Base-by-base conservation (phyloP, 306 rosid genomes). In the Glycine latifolia region DNA sequence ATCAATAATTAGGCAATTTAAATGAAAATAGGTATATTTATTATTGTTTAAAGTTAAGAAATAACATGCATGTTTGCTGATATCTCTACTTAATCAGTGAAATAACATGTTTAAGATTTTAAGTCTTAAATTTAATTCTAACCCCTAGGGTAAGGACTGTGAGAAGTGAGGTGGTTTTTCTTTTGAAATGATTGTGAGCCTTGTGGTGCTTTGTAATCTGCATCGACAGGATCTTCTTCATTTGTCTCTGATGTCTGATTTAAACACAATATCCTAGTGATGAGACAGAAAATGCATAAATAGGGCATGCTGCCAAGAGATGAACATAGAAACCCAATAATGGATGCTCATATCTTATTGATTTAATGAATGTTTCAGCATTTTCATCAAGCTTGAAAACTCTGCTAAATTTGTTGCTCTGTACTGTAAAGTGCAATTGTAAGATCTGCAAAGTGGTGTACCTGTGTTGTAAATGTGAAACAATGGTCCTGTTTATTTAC, bases 311-410 rank as follows among this genome's bases (percentile, higher is more conserved):
- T 65, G 72, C 74, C 72, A 15, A 44, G 69, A 50, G 46, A 50
- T 59, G 79, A 65, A 46, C 16, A 10, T 47, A 10, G 61, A 71
- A 46, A 63, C 15, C 43, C 0, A 39, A 56, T 43, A 67, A n/a
- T 70, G 59, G 60, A 61, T 55, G 20, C 73, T 84, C 43, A 5
- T 54, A 31, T 61, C 54, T 61, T 16, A 37, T 15, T 61, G 46
- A 61, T 60, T 26, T 72, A 41, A 17, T 31, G 33, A 49, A 49
- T 48, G 47, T 7, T 31, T 31, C 1, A 11, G 35, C 37, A 10
- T 37, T 56, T 20, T 80, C 74, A 49, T 60, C 75, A 49, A 83
- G 67, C 76, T 53, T 59, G 77, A 46, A 73, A 73, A 31, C n/a
- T 65, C 16, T 12, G 49, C 46, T 71, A 39, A 75, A 60, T 66